A percentile compares a stretch with the other conserved stretches of the same genome.
Evolutionary conservation across 345 rosid genomes (phyloP).

Genomic region (Eucalyptus leucophloia): DNA sequence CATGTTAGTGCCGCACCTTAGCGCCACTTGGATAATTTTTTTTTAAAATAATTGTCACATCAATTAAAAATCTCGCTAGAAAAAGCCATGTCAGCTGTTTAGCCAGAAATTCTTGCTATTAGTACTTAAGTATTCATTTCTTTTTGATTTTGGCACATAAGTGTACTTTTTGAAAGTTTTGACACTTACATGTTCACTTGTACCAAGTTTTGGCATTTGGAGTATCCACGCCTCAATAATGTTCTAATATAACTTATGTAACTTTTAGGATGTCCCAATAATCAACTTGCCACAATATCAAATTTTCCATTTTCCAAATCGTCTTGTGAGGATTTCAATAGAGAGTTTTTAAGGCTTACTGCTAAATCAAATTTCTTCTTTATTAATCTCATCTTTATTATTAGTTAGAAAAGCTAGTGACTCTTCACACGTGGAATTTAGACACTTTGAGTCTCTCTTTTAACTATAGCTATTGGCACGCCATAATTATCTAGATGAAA

Average conservation of each 20-base stretch:
- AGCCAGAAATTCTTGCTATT: rapidly evolving
- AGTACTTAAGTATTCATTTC: no score
- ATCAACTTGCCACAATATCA: background rate
- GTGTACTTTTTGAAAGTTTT: no score
- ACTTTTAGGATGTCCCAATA: background rate
- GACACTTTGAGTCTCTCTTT: background rate
- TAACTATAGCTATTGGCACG: background rate
- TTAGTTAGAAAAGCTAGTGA: background rate
- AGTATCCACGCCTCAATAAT: no score
- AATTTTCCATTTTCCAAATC: background rate
- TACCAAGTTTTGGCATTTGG: no score
- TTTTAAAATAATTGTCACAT: no score
- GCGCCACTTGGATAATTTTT: no score
- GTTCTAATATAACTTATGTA: background rate
- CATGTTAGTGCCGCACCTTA: rapidly evolving
- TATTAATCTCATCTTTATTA: background rate
- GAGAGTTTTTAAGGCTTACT: background rate
- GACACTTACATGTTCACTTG: rapidly evolving
- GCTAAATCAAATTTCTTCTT: background rate
- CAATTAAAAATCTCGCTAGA: no score
- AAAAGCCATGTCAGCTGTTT: rapidly evolving
- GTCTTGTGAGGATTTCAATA: background rate
- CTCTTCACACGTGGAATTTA: background rate
- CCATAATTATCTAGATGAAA: no score
- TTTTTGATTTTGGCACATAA: no score